These are phyloP conservation scores for Pseudopithomyces maydicus DNA, from an alignment of 2,329 filamentous ascomycete genomes.

Conservation along the genomic window DNA sequence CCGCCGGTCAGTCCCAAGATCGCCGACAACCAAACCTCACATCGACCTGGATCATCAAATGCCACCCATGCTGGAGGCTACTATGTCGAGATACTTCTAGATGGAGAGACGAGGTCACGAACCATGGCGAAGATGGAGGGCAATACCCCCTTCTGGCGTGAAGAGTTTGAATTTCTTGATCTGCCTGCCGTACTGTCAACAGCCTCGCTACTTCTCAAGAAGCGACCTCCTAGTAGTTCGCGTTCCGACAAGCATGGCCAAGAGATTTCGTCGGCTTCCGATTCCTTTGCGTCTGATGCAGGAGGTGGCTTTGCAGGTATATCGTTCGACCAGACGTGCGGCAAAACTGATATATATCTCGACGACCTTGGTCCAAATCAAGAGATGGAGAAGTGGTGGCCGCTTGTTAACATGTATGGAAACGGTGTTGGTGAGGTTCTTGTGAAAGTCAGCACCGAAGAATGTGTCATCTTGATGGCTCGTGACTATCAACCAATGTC, in stretches of 20 bases:
- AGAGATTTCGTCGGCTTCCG: conserved; percentile 37
- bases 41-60: conserved; percentile 39
- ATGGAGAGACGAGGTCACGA: conserved; percentile 77
- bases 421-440: conserved; percentile 82
- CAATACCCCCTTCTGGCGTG: conserved; percentile 79
- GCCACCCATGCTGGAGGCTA: conserved; percentile 64
- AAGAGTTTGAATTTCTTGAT: conserved; percentile 78
- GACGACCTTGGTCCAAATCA: conserved; percentile 78
- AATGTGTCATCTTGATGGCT: conserved; percentile 85
- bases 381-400: conserved; percentile 85
- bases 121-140: conserved; percentile 74
- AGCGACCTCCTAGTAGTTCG: conserved; percentile 52
- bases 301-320: conserved; percentile 51
- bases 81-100: conserved; percentile 77
- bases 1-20: conserved; percentile 45
- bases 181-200: conserved; percentile 71
- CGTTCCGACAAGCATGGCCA: conserved; percentile 43
- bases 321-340: conserved; percentile 59
- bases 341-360: conserved; percentile 80
- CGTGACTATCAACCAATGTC: conserved; percentile 84
- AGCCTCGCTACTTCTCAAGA: conserved; percentile 74
- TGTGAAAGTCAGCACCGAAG: conserved; percentile 81
- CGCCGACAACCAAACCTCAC: conserved; percentile 30
- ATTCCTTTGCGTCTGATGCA: conserved; percentile 43
- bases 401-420: conserved; percentile 75